Conservation (phyloP, 495 filamentous ascomycete species). For the Daldinia loculata region DNA sequence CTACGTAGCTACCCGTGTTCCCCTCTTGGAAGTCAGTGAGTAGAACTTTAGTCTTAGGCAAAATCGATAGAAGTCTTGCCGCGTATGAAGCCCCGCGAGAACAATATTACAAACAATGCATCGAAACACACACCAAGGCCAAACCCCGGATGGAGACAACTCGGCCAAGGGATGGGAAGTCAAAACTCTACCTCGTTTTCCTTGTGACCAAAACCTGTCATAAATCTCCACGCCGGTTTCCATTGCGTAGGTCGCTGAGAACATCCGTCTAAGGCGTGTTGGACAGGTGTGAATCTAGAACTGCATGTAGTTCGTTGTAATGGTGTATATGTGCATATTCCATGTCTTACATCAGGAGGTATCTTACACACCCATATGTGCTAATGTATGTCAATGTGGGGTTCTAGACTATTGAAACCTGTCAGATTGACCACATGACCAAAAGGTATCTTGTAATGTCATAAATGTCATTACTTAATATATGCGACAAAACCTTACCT, state of each 20-base stretch:
- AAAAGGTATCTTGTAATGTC: too few species aligned
- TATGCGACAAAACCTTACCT: too few species aligned
- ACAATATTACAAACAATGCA: background rate
- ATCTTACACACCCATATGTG: background rate
- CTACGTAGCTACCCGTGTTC: background rate
- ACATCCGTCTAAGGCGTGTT: background rate
- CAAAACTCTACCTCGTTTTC: background rate
- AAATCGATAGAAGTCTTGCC: background rate
- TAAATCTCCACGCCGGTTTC: background rate
- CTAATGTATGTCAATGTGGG: background rate
- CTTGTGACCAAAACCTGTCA: background rate
- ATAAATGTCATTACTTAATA: too few species aligned
- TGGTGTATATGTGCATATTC: background rate
- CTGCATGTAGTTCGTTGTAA: background rate
- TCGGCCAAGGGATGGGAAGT: background rate
- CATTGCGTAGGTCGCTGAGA: background rate
- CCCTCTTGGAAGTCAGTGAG: background rate
- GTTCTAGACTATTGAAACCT: background rate
- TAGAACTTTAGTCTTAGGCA: background rate
- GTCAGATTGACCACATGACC: too few species aligned
- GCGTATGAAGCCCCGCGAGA: background rate
- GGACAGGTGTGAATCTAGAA: background rate
- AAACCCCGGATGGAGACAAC: background rate
- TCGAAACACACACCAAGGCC: background rate
- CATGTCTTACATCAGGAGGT: background rate